Evolutionary conservation across 1,284 basidiomycete genomes (phyloP), one percentile per base, ranked within the genome.

Genomic region (Heimioporus retisporus): DNA sequence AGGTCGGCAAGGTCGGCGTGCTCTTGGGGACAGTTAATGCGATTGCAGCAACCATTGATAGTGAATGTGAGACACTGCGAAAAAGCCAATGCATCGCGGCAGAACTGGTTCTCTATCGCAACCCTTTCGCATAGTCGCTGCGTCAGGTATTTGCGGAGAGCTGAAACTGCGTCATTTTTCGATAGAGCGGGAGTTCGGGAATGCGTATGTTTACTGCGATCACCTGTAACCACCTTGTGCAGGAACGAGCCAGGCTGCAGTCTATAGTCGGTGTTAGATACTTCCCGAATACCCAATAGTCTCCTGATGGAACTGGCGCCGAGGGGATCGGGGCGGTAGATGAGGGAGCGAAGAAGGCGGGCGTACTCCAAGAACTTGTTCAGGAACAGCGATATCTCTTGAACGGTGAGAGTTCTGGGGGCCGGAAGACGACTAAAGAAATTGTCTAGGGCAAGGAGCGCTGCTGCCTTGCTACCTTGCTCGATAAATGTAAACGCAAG

Each of bases 21-120:
- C 5, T 80, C 77, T 42, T 76, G 74, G 10, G 77, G 77, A 65
- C 87, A 89, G 1, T 75, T 60, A 0, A 3, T 1, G 7, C 80
- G 72, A 46, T 79, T 75, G 65, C 87, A 89, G 5, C 72, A 65
- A 1, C 73, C 74, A 35, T 71, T 77, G 11, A 82, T 67, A 6
- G 76, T 69, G 61, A 74, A 80, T 0, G 72, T 69, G n/a, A 85
- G 71, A 65, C 87, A 88, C 2, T 80, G 83, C 5, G 76, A 79
- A 50, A 86, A 80, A 6, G 78, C 79, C 1, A 68, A 64, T 1
- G 80, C 75, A 1, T 70, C 55, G 46, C 56, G 72, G 61, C 82
- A 84, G 13, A 73, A 46, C 0, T 74, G 61, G n/a, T 83, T 81
- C 65, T 86, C 83, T 23, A 75, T 69, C 0, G 46, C 58, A 51